These are phyloP conservation scores for Exophiala xenobiotica DNA, from an alignment of 2,329 filamentous ascomycete species.

Conservation along the genomic window DNA sequence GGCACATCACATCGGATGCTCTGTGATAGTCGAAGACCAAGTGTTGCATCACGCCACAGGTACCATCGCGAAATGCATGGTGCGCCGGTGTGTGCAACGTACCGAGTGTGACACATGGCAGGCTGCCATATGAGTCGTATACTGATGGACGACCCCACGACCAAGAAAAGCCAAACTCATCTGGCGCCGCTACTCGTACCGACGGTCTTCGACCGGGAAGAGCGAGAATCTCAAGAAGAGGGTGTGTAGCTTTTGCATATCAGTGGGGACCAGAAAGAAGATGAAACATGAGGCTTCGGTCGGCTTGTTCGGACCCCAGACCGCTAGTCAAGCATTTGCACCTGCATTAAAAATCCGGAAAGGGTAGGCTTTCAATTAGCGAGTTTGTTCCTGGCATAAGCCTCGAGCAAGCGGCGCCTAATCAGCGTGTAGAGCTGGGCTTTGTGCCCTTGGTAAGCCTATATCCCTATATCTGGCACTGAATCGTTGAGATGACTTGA, in stretches of 20 bases:
- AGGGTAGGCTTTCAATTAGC: not conserved
- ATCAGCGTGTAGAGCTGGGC: too few species aligned
- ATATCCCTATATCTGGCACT: too few species aligned
- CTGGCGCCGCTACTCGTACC: too few species aligned
- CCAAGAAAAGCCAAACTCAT: not conserved
- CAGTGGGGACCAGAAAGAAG: conserved; percentile 10
- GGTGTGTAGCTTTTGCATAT: conserved; percentile 6
- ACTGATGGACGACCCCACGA: not conserved
- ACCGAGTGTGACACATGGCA: not conserved
- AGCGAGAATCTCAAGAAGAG: not conserved
- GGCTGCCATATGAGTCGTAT: not conserved
- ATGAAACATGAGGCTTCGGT: conserved; percentile 15
- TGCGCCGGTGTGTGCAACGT: not conserved
- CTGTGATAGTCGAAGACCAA: not conserved
- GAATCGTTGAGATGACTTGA: too few species aligned
- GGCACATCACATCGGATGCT: too few species aligned
- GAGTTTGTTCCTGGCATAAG: conserved; percentile 13
- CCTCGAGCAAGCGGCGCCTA: not conserved
- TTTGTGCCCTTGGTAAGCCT: too few species aligned
- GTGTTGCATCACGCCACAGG: not conserved
- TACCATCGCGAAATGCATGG: not conserved
- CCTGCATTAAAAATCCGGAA: conserved; percentile 2
- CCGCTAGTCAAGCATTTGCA: not conserved
- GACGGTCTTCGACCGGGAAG: not conserved
- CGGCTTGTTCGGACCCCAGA: not conserved